phyloP scores from a whole-genome alignment of 495 filamentous ascomycete species.

The Usnea hakonensis region DNA sequence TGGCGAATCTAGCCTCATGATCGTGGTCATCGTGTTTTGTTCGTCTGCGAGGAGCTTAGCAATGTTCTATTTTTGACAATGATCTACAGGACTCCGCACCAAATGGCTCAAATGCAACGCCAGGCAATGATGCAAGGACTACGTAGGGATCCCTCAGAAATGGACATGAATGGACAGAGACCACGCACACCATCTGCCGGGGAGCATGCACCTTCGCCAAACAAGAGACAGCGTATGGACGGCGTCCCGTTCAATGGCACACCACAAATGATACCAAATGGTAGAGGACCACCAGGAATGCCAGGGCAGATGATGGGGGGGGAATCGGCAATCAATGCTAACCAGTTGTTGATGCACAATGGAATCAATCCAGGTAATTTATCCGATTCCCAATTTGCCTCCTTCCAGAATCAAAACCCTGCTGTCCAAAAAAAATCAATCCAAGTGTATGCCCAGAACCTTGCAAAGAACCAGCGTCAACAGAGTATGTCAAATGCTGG shows the following conservation, averaged over 20 bases:
- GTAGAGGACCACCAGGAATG: constrained; percentile 64
- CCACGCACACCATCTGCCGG: constrained; percentile 72
- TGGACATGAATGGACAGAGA: constrained; percentile 77
- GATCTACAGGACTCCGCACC: constrained; percentile 32
- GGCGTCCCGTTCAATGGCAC: constrained; percentile 57
- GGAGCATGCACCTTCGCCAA: constrained; percentile 87
- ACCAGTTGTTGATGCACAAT: constrained; percentile 62
- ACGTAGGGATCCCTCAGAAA: constrained; percentile 77
- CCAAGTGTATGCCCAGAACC: constrained; percentile 75
- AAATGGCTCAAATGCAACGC: constrained; percentile 59
- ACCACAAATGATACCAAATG: constrained; percentile 72
- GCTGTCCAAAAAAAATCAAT: constrained; percentile 68
- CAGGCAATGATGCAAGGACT: constrained; percentile 52
- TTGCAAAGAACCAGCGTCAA: constrained; percentile 69
- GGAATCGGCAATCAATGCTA: constrained; percentile 45
- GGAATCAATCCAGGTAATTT: constrained; percentile 69
- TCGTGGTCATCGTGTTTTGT: neutral
- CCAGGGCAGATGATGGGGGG: constrained; percentile 57
- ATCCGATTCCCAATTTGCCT: constrained; percentile 68
- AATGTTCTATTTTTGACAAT: neutral
- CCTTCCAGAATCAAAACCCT: constrained; percentile 56
- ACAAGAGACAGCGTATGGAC: constrained; percentile 85
- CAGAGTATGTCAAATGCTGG: constrained; percentile 63
- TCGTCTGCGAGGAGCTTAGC: neutral
- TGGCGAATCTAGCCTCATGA: neutral